Base-by-base conservation (phyloP, 768 basidiomycete species). In the Amanita molliuscula region DNA sequence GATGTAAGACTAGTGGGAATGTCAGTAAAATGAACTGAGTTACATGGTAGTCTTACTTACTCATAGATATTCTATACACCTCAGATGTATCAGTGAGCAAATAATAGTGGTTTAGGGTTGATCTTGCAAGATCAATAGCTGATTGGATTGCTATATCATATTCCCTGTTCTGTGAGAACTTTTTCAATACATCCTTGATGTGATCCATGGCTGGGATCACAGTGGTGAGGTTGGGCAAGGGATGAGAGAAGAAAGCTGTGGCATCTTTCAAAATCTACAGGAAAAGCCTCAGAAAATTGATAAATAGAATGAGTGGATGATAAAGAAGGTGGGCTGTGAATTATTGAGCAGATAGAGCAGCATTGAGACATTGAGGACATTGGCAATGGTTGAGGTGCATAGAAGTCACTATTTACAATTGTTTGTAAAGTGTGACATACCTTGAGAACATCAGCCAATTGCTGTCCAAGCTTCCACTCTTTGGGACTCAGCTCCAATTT, bases 1-100 rank as follows among this genome's bases (percentile, higher is more conserved):
- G 62, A 43, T 64, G 61, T 1, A 64, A 50, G 13, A 64, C 63
- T 65, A 25, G 26, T 11, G 41, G 13, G n/a, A 4, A 3, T 11
- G 37, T 37, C 34, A 48, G 31, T 21, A 48, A 25, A 8, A n/a
- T 35, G n/a, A 25, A 4, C 23, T 2, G 34, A 37, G 6, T 35
- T 16, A 35, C 11, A 29, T 7, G 13, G 46, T 35, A 47, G 6
- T 13, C 11, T 16, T 23, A 48, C 47, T 35, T 26, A 48, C 47
- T 33, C 47, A 48, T 48, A 23, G 47, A 5, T 6, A 48, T 48
- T 15, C 47, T 36, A 23, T 48, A 48, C 2, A 48, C 47, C 47
- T 36, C 37, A 25, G 47, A 48, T 3, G 21, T 1, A 29, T 48
- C 34, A 18, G 47, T 48, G 33, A 36, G 31, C 2, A 16, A 36